Evolutionary conservation across 106 monocot species (phyloP).

Genomic region (Cymbidium sinense): DNA sequence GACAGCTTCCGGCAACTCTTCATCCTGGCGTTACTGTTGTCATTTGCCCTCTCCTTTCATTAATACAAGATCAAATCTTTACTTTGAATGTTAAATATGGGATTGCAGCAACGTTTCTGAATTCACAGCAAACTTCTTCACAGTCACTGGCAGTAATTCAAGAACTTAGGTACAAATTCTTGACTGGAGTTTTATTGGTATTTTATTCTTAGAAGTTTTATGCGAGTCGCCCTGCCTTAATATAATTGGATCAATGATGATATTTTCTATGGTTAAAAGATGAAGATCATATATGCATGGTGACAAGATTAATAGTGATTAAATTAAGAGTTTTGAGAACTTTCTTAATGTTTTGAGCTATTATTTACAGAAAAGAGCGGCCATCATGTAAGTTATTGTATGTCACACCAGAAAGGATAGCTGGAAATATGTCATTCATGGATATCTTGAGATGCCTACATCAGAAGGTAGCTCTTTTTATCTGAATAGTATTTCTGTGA

Average conservation of each 20-base stretch:
- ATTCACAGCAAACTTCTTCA: conserved; percentile 85
- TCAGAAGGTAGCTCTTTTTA: conserved; percentile 58
- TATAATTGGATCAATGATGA: too few species aligned
- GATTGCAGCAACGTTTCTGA: conserved; percentile 84
- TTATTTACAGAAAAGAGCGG: conserved; percentile 47
- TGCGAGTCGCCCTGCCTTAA: background rate
- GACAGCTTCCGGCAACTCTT: conserved; percentile 87
- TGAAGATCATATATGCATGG: too few species aligned
- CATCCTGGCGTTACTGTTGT: conserved; percentile 90
- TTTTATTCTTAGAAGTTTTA: background rate
- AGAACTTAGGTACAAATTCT: conserved; percentile 54
- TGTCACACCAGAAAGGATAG: conserved; percentile 92
- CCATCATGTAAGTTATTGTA: conserved; percentile 94
- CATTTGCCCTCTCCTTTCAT: conserved; percentile 77
- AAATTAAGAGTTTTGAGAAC: background rate
- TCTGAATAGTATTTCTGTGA: background rate
- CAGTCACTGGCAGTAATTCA: conserved; percentile 72
- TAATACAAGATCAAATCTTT: conserved; percentile 91
- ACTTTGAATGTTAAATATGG: conserved; percentile 74
- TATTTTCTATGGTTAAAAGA: too few species aligned
- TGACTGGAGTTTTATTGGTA: background rate
- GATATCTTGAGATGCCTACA: conserved; percentile 51
- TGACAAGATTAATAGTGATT: background rate
- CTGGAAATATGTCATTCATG: conserved; percentile 57
- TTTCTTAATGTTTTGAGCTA: background rate